Conservation (phyloP, 805 yeast species). For the Debaryomyces hansenii region DNA sequence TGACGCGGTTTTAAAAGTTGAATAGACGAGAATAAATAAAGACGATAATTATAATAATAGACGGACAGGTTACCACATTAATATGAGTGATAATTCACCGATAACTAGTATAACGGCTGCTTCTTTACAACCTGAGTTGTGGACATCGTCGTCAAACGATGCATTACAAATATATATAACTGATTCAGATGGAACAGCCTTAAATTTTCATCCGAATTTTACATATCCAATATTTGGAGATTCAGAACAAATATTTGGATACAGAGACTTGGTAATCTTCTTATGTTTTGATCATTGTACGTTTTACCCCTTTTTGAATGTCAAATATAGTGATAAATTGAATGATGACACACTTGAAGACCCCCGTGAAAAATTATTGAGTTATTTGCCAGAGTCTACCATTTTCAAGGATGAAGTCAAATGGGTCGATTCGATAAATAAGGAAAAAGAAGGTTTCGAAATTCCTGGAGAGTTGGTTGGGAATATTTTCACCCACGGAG, state of each 20-base stretch:
- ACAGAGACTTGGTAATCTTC: constrained; percentile 63
- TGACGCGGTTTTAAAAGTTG: no score
- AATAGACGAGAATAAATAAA: no score
- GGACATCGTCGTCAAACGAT: constrained; percentile 77
- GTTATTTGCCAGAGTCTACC: constrained; percentile 61
- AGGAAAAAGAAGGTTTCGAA: constrained; percentile 45
- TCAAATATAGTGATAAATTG: constrained; percentile 54
- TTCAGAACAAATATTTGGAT: constrained; percentile 85
- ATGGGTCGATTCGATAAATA: constrained; percentile 61
- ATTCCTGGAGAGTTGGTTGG: constrained; percentile 41
- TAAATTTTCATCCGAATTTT: constrained; percentile 68
- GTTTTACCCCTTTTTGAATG: constrained; percentile 68
- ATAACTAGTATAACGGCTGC: constrained; percentile 11
- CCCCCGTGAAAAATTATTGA: constrained; percentile 52
- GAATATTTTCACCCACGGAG: constrained; percentile 33
- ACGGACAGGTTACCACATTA: background rate
- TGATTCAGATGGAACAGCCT: constrained; percentile 55
- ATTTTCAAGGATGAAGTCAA: constrained; percentile 60
- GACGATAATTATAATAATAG: no score
- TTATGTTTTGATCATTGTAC: constrained; percentile 72
- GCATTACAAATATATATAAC: constrained; percentile 58
- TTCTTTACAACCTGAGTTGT: constrained; percentile 61
- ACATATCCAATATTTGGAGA: constrained; percentile 96
- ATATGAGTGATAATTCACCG: constrained; percentile 3
- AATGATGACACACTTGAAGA: constrained; percentile 57